Percentiles rank a stretch among this genome's conserved stretches.
Conservation (phyloP, 495 filamentous ascomycete genomes). For the Penicillium simplicissimum region DNA sequence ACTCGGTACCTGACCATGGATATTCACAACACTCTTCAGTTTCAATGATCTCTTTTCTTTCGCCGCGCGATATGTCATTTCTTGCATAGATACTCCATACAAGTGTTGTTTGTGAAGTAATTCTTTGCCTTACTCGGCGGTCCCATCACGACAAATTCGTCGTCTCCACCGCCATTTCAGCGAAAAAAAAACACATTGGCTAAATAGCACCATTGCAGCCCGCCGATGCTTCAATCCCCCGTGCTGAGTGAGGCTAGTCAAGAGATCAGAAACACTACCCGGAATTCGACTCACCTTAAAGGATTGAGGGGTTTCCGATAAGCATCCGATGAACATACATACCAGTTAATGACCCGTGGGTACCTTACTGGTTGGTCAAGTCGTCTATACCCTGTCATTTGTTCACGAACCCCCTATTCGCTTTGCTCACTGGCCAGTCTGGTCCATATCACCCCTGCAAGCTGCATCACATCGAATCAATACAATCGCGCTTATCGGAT, state of each 20-base stretch:
- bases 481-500: conserved; percentile 21
- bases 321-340: conserved; percentile 2
- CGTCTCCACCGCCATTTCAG: conserved; percentile 7
- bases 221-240: conserved; percentile 3
- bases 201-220: background rate
- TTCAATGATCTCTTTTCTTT: background rate
- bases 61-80: background rate
- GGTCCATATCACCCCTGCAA: conserved; percentile 1
- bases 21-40: background rate
- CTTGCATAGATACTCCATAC: background rate
- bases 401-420: conserved; percentile 15
- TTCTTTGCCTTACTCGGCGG: background rate
- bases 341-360: background rate
- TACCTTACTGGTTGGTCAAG: background rate
- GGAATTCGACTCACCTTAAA: background rate
- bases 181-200: background rate
- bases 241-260: conserved; percentile 10
- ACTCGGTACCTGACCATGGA: background rate
- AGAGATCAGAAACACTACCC: conserved; percentile 4
- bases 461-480: conserved; percentile 16
- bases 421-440: conserved; percentile 5
- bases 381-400: conserved; percentile 2
- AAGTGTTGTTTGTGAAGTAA: background rate
- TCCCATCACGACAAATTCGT: background rate
- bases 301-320: conserved; percentile 6